These are phyloP conservation scores for Phialophora verrucosa DNA, from an alignment of 2,329 filamentous ascomycete species.

Conservation along the genomic window DNA sequence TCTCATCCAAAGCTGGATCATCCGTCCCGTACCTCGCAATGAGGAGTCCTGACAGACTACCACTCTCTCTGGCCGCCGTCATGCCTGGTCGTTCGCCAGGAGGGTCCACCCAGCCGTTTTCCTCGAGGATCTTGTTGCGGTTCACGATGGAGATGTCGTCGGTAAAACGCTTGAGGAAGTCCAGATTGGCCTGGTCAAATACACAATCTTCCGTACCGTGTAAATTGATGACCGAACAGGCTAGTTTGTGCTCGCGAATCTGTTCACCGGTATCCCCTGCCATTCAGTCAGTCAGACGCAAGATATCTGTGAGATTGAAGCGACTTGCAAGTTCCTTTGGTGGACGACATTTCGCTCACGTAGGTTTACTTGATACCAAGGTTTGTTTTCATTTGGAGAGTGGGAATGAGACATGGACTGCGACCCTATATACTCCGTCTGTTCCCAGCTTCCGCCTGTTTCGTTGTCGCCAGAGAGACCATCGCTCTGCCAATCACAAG, in stretches of 20 bases:
- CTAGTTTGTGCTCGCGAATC: constrained; percentile 33
- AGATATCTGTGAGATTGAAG: not conserved
- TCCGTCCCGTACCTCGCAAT: constrained; percentile 30
- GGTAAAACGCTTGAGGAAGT: constrained; percentile 31
- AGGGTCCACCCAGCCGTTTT: constrained; percentile 26
- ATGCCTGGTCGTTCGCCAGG: constrained; percentile 10
- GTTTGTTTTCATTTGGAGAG: not conserved
- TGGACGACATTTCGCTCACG: constrained; percentile 23
- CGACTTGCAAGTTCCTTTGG: constrained; percentile 26
- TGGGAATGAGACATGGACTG: not conserved
- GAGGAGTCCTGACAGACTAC: constrained; percentile 25
- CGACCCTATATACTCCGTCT: not conserved
- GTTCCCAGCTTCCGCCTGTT: not conserved
- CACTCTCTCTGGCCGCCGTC: constrained; percentile 14
- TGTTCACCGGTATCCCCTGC: constrained; percentile 34
- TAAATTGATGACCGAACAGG: constrained; percentile 33
- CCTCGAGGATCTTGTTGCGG: constrained; percentile 26
- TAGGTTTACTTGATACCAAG: not conserved
- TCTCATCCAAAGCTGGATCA: constrained; percentile 27
- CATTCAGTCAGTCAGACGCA: not conserved
- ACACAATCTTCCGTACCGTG: constrained; percentile 32
- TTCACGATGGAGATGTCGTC: constrained; percentile 20
- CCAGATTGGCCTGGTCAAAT: constrained; percentile 24
- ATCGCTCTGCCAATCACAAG: constrained; percentile 14
- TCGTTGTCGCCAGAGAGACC: constrained; percentile 8